Conservation (phyloP, 805 yeast genomes). For the Wickerhamomyces sydowiorum region DNA sequence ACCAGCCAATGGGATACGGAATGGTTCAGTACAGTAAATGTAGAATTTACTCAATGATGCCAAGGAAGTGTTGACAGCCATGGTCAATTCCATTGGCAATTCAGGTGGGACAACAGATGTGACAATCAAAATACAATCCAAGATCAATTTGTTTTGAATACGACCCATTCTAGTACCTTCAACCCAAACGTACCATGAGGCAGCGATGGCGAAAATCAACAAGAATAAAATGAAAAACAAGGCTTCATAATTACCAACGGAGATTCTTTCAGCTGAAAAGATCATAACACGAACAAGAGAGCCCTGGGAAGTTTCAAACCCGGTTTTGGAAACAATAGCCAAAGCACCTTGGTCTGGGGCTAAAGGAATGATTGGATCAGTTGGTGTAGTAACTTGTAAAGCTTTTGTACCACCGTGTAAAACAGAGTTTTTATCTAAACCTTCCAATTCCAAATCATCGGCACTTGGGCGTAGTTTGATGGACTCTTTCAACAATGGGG, state of each 20-base stretch:
- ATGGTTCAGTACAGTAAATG: slow-evolving; percentile 96
- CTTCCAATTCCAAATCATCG: slow-evolving; percentile 67
- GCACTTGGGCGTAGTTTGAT: slow-evolving; percentile 72
- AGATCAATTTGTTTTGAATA: slow-evolving; percentile 84
- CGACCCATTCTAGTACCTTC: slow-evolving; percentile 97
- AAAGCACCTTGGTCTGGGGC: slow-evolving; percentile 88
- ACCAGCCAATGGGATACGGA: slow-evolving; percentile 96
- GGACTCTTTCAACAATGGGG: slow-evolving; percentile 92
- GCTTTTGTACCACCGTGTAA: slow-evolving; percentile 96
- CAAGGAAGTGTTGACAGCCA: slow-evolving; percentile 94
- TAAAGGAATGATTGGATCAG: slow-evolving; percentile 39
- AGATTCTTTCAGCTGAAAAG: slow-evolving; percentile 91
- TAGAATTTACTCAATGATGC: slow-evolving; percentile 82
- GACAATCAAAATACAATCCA: slow-evolving; percentile 92
- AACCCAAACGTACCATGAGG: slow-evolving; percentile 97
- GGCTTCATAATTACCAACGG: slow-evolving; percentile 94
- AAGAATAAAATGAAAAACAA: slow-evolving; percentile 86
- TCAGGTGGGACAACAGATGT: slow-evolving; percentile 99
- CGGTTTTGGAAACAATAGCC: slow-evolving; percentile 87
- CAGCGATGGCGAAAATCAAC: slow-evolving; percentile 87
- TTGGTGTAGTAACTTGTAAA: slow-evolving; percentile 79
- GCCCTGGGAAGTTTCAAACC: slow-evolving; percentile 98
- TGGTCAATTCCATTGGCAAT: slow-evolving; percentile 96
- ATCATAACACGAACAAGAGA: slow-evolving; percentile 96
- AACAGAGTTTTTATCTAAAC: slow-evolving; percentile 81